Percentiles rank a stretch among this genome's conserved stretches.
These are phyloP conservation scores for Angomonas ambiguus DNA, from an alignment of 208 protist species.

Conservation along the genomic window DNA sequence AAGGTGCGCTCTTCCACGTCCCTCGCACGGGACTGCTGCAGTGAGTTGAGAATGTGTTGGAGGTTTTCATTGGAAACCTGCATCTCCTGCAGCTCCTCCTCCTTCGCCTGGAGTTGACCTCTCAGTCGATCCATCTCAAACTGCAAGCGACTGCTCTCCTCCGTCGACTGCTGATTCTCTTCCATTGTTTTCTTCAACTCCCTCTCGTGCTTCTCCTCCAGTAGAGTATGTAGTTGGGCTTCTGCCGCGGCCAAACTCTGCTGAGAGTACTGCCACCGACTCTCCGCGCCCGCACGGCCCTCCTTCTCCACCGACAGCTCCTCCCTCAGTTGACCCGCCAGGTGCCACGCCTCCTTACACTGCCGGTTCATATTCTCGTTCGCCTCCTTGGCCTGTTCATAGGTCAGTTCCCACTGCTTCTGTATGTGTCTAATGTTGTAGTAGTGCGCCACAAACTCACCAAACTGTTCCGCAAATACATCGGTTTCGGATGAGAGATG, in stretches of 20 bases:
- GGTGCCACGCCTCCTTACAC: slow-evolving; percentile 52
- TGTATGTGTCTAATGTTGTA: slow-evolving; percentile 28
- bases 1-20: slow-evolving; percentile 19
- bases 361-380: slow-evolving; percentile 69
- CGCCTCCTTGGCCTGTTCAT: slow-evolving; percentile 61
- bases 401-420: slow-evolving; percentile 79
- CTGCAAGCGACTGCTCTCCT: slow-evolving; percentile 40
- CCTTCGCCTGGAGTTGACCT: slow-evolving; percentile 19
- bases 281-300: slow-evolving; percentile 37
- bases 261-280: background rate
- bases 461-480: background rate
- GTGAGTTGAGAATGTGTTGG: slow-evolving; percentile 26
- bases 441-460: background rate
- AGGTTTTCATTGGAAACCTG: slow-evolving; percentile 18
- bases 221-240: slow-evolving; percentile 28
- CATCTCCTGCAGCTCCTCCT: slow-evolving; percentile 24
- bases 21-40: slow-evolving; percentile 21
- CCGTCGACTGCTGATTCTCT: slow-evolving; percentile 16
- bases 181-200: slow-evolving; percentile 33
- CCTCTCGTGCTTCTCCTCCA: slow-evolving; percentile 23
- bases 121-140: slow-evolving; percentile 45
- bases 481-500: background rate
- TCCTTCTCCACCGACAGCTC: slow-evolving; percentile 41
- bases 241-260: slow-evolving; percentile 14
- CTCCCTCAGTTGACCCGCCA: slow-evolving; percentile 48